Evolutionary conservation across 495 filamentous ascomycete species (phyloP).

Genomic region (Hypoxylon crocopeplum): DNA sequence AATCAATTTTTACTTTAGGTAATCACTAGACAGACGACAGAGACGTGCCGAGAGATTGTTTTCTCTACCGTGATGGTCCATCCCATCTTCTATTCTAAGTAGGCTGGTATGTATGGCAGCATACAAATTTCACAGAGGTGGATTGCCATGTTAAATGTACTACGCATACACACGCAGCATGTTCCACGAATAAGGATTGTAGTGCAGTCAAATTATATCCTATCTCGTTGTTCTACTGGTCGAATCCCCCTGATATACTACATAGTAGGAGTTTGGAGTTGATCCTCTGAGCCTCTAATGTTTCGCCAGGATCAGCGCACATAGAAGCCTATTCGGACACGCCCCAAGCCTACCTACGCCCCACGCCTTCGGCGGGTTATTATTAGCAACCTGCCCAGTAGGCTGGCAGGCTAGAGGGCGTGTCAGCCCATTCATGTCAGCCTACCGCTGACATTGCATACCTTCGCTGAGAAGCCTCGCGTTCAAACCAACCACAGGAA

Average conservation of each 20-base stretch:
- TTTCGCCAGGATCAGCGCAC: constrained; percentile 10
- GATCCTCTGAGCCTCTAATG: constrained; percentile 27
- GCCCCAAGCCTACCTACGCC: constrained; percentile 10
- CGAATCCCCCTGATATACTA: constrained; percentile 18
- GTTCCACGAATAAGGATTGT: constrained; percentile 14
- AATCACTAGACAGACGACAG: too few species aligned
- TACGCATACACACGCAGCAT: too few species aligned
- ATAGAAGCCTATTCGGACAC: constrained; percentile 16
- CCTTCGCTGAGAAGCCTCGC: constrained; percentile 13
- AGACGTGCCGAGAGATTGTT: too few species aligned
- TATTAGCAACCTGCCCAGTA: constrained; percentile 25
- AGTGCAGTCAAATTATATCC: constrained; percentile 7
- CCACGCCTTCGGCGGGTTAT: constrained; percentile 31
- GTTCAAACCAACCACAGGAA: constrained; percentile 1
- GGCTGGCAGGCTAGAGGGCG: background rate
- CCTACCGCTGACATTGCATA: constrained; percentile 28
- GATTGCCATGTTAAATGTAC: constrained; percentile 1
- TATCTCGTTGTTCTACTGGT: constrained; percentile 23
- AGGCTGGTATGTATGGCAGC: too few species aligned
- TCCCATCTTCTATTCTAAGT: too few species aligned
- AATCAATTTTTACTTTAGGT: constrained; percentile 18
- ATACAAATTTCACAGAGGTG: constrained; percentile 2
- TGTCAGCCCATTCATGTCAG: constrained; percentile 18
- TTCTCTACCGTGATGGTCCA: constrained; percentile 5
- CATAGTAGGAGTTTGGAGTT: background rate